Conservation (phyloP, 2,329 filamentous ascomycete species). For the Fusarium sambucinum region DNA sequence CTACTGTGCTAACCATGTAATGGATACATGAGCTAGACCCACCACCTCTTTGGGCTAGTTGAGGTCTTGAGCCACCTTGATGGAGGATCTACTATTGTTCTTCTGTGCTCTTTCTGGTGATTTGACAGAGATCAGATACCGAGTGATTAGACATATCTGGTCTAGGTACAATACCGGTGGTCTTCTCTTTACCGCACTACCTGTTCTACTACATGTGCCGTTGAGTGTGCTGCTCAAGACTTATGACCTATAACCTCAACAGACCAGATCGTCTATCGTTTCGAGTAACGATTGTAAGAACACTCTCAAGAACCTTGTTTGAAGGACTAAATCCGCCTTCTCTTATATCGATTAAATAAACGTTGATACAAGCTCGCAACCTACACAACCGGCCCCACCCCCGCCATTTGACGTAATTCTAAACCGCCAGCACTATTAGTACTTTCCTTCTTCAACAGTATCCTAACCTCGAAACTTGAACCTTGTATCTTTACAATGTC, state of each 20-base stretch:
- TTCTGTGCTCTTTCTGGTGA: neutral
- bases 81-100: neutral
- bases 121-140: neutral
- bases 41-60: conserved; percentile 26
- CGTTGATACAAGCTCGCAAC: neutral
- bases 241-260: neutral
- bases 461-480: neutral
- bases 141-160: neutral
- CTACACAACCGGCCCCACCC: conserved; percentile 17
- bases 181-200: too few relatives aligned
- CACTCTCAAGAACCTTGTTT: neutral
- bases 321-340: neutral
- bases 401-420: conserved; percentile 42
- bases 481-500: conserved; percentile 62
- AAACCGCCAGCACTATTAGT: conserved; percentile 1
- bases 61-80: neutral
- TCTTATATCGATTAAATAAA: neutral
- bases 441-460: conserved; percentile 1
- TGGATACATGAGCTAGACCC: conserved; percentile 11
- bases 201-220: neutral
- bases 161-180: neutral
- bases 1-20: neutral
- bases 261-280: neutral
- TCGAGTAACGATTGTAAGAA: neutral
- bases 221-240: neutral